These are phyloP conservation scores for Podospora pseudocomata DNA, from an alignment of 495 filamentous ascomycete genomes.

Conservation along the genomic window DNA sequence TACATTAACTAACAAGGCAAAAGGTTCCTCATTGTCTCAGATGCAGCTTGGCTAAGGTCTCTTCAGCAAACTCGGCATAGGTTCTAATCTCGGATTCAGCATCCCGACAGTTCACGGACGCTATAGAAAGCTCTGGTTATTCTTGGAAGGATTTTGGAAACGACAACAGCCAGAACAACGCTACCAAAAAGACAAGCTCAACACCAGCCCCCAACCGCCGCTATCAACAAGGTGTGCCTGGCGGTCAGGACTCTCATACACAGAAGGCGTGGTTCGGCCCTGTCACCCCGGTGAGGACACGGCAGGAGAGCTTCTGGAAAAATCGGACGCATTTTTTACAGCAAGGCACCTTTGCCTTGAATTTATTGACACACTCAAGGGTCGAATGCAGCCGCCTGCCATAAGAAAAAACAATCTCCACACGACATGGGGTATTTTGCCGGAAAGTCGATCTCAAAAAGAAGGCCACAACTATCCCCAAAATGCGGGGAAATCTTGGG, in stretches of 20 bases:
- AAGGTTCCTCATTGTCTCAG: background rate
- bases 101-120: conserved; percentile 1
- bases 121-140: background rate
- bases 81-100: conserved; percentile 4
- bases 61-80: background rate
- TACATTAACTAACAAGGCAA: background rate
- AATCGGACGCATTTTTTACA: background rate
- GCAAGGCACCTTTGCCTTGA: background rate
- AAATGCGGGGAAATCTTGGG: conserved; percentile 24
- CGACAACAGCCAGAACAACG: background rate
- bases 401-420: conserved; percentile 13
- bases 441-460: conserved; percentile 18
- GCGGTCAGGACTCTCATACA: conserved; percentile 7
- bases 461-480: conserved; percentile 6
- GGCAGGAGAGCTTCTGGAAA: background rate
- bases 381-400: conserved; percentile 19
- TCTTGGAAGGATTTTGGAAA: background rate
- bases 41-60: background rate
- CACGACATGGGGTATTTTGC: conserved; percentile 20
- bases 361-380: conserved; percentile 12
- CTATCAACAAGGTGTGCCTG: background rate
- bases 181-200: background rate
- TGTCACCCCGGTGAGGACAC: background rate
- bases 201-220: background rate
- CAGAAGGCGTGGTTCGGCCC: background rate